A percentile compares a stretch with the other conserved stretches of the same genome.
Conservation (phyloP, 2,329 filamentous ascomycete species). For the Stagonosporopsis chrysanthemi region DNA sequence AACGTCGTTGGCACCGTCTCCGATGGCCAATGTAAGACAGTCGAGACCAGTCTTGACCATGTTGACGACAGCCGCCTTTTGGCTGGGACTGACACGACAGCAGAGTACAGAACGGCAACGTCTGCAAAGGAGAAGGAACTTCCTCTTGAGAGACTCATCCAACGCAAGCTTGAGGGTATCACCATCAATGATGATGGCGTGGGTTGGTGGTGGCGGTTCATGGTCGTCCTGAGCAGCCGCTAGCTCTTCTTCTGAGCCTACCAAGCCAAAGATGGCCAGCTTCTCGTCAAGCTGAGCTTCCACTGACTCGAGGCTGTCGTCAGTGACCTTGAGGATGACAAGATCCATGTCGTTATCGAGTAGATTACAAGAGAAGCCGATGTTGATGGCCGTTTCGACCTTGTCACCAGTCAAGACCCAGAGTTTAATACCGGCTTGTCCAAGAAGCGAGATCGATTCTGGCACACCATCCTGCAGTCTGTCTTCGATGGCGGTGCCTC, state of each 20-base stretch:
- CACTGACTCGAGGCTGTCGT: slow-evolving; percentile 70
- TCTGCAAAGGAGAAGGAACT: slow-evolving; percentile 94
- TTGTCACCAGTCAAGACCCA: slow-evolving; percentile 99
- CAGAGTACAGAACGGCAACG: slow-evolving; percentile 96
- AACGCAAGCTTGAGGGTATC: slow-evolving; percentile 91
- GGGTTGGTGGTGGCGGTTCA: slow-evolving; percentile 83
- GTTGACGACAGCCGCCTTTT: slow-evolving; percentile 95
- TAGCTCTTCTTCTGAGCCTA: slow-evolving; percentile 85
- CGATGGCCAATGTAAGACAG: slow-evolving; percentile 93
- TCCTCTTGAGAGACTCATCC: slow-evolving; percentile 82
- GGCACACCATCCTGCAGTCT: slow-evolving; percentile 95
- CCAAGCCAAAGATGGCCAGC: slow-evolving; percentile 76
- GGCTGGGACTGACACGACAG: slow-evolving; percentile 94
- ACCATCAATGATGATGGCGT: slow-evolving; percentile 93
- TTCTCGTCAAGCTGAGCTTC: slow-evolving; percentile 77
- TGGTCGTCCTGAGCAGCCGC: slow-evolving; percentile 80
- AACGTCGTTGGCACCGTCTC: slow-evolving; percentile 90
- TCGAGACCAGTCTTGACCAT: slow-evolving; percentile 96
- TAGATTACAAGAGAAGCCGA: slow-evolving; percentile 97
- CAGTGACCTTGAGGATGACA: slow-evolving; percentile 84
- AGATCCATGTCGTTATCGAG: slow-evolving; percentile 98
- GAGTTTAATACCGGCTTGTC: slow-evolving; percentile 93
- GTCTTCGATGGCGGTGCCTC: slow-evolving; percentile 97
- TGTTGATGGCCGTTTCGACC: slow-evolving; percentile 99
- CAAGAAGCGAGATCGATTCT: slow-evolving; percentile 90